These are phyloP conservation scores for Fragaria iinumae DNA, from an alignment of 306 rosid species.

Conservation along the genomic window DNA sequence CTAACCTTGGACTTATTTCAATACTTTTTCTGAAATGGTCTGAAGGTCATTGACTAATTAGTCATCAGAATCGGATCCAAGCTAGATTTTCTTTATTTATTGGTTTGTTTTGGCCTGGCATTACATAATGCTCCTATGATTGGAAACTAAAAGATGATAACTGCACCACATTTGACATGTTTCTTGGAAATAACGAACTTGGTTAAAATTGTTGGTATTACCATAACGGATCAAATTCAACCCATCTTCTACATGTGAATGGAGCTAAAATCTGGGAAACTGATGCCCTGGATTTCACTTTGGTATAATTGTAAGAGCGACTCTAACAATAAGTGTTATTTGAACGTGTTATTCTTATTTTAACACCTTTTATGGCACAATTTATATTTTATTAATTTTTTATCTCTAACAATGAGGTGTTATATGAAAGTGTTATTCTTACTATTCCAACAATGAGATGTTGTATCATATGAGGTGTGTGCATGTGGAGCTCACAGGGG, in stretches of 20 bases:
- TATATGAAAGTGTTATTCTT: too few relatives aligned
- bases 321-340: too few relatives aligned
- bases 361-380: too few relatives aligned
- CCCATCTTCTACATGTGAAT: neutral
- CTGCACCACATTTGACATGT: neutral
- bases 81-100: slow-evolving; percentile 6
- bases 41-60: neutral
- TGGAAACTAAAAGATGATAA: neutral
- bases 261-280: neutral
- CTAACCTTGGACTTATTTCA: slow-evolving; percentile 3
- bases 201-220: neutral
- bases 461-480: too few relatives aligned
- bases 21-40: neutral
- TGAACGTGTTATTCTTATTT: too few relatives aligned
- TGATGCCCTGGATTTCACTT: neutral
- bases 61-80: neutral
- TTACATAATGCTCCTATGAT: slow-evolving; percentile 12
- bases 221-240: neutral
- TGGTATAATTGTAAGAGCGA: neutral
- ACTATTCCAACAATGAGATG: too few relatives aligned
- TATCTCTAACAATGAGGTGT: too few relatives aligned
- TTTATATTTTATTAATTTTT: too few relatives aligned
- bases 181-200: neutral
- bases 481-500: too few relatives aligned
- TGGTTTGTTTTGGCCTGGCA: slow-evolving; percentile 13